Percentiles rank a stretch among this genome's conserved stretches.
These are phyloP conservation scores for Paramecium pentaurelia DNA, from an alignment of 73 alveolate genomes.

Conservation along the genomic window DNA sequence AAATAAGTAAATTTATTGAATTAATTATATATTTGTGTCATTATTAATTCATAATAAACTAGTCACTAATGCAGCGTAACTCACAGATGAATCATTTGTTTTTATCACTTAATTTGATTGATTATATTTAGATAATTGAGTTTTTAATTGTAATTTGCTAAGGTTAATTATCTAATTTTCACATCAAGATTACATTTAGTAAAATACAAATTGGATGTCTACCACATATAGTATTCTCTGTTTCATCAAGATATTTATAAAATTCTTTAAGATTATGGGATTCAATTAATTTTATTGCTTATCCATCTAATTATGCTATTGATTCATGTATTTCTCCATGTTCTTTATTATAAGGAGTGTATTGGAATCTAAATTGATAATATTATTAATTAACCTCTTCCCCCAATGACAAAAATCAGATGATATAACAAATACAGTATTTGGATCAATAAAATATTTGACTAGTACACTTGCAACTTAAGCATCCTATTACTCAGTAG, in stretches of 20 bases:
- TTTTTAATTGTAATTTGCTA: constrained; percentile 52
- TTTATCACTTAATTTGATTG: constrained; percentile 71
- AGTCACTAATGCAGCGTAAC: constrained; percentile 82
- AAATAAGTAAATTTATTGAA: background rate
- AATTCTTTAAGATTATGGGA: constrained; percentile 67
- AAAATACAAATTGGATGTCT: constrained; percentile 86
- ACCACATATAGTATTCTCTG: constrained; percentile 90
- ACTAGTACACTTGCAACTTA: constrained; percentile 78
- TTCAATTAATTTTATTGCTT: constrained; percentile 75
- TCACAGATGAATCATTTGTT: constrained; percentile 75
- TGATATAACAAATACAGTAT: constrained; percentile 84
- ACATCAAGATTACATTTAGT: constrained; percentile 52
- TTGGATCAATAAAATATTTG: constrained; percentile 77
- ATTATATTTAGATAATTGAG: constrained; percentile 73
- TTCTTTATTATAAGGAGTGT: constrained; percentile 73
- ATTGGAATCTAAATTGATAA: constrained; percentile 53
- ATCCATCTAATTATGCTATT: constrained; percentile 76
- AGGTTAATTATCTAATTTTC: constrained; percentile 34
- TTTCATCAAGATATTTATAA: constrained; percentile 68
- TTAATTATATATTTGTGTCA: background rate
- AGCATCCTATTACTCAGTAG: constrained; percentile 69
- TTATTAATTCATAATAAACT: background rate
- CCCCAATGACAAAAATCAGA: constrained; percentile 99
- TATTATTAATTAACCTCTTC: constrained; percentile 33
- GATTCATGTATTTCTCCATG: constrained; percentile 76